These are phyloP conservation scores for Alternaria tenuissima DNA, from an alignment of 2,329 filamentous ascomycete genomes.

Conservation along the genomic window DNA sequence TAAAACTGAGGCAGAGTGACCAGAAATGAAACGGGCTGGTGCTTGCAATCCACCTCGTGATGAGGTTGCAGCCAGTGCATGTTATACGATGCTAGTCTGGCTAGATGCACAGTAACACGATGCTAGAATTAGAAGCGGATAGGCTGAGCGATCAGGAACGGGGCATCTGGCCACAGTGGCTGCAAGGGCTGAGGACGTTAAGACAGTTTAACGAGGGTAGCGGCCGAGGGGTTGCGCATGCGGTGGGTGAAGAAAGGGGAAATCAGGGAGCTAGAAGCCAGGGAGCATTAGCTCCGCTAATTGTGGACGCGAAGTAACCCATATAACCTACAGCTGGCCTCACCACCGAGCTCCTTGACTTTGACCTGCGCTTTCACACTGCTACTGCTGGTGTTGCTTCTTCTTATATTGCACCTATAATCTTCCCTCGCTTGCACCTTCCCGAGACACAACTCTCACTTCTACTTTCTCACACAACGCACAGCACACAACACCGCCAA, in stretches of 20 bases:
- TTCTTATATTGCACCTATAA: not conserved
- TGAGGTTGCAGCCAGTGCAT: conserved; percentile 26
- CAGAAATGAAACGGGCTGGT: conserved; percentile 6
- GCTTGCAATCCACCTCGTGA: conserved; percentile 32
- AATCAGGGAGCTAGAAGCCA: conserved; percentile 18
- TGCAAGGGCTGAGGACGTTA: conserved; percentile 34
- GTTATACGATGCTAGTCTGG: conserved; percentile 32
- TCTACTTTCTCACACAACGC: conserved; percentile 25
- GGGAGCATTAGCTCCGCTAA: conserved; percentile 27
- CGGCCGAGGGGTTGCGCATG: conserved; percentile 17
- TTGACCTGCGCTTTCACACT: conserved; percentile 22
- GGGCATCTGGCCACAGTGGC: conserved; percentile 13
- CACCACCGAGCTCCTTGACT: conserved; percentile 31
- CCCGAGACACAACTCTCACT: conserved; percentile 15
- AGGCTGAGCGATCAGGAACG: conserved; percentile 31
- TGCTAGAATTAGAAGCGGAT: conserved; percentile 38
- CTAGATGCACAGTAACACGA: conserved; percentile 18
- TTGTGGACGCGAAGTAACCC: conserved; percentile 15
- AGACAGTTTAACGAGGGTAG: conserved; percentile 19
- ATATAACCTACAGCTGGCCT: conserved; percentile 35
- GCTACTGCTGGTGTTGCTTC: not conserved
- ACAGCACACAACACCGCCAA: conserved; percentile 23
- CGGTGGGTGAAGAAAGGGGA: conserved; percentile 20
- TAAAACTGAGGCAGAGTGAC: conserved; percentile 29
- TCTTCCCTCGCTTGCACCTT: conserved; percentile 19